Conservation (phyloP, 345 rosid genomes). For the Noccaea caerulescens region DNA sequence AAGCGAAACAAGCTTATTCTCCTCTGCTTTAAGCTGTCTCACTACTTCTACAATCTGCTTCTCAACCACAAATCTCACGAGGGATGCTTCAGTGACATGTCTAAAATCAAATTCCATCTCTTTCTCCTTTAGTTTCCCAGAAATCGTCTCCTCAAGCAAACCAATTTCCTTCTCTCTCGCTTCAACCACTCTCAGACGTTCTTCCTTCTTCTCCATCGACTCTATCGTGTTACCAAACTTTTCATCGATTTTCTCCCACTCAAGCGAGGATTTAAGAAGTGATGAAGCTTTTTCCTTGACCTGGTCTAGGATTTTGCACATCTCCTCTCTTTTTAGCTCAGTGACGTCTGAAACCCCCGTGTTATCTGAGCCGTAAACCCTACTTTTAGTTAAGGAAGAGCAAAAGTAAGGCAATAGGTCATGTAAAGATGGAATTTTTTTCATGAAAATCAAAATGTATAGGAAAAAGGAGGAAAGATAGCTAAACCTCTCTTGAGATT, state of each 20-base stretch:
- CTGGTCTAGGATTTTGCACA: conserved; percentile 3
- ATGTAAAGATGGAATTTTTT: background rate
- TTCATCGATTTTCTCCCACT: no score
- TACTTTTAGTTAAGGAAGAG: background rate
- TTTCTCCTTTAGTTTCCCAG: conserved; percentile 11
- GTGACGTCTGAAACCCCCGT: conserved; percentile 3
- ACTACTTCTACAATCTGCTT: conserved; percentile 18
- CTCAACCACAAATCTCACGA: conserved; percentile 17
- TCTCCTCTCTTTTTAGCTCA: background rate
- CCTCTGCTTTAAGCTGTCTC: background rate
- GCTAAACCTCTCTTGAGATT: background rate
- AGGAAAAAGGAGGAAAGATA: background rate
- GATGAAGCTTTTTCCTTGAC: conserved; percentile 19
- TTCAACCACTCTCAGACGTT: conserved; percentile 12
- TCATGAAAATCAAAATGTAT: background rate
- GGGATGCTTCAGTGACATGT: conserved; percentile 1
- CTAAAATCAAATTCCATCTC: conserved; percentile 12
- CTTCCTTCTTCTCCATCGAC: conserved; percentile 18
- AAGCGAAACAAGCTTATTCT: conserved; percentile 5
- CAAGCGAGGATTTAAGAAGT: background rate
- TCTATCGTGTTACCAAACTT: background rate
- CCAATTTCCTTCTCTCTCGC: background rate
- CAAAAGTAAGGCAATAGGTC: conserved; percentile 10
- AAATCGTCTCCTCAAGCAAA: conserved; percentile 10
- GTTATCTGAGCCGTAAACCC: background rate